phyloP scores from a whole-genome alignment of 2,329 filamentous ascomycete genomes.

The Aspergillus quadricinctus region DNA sequence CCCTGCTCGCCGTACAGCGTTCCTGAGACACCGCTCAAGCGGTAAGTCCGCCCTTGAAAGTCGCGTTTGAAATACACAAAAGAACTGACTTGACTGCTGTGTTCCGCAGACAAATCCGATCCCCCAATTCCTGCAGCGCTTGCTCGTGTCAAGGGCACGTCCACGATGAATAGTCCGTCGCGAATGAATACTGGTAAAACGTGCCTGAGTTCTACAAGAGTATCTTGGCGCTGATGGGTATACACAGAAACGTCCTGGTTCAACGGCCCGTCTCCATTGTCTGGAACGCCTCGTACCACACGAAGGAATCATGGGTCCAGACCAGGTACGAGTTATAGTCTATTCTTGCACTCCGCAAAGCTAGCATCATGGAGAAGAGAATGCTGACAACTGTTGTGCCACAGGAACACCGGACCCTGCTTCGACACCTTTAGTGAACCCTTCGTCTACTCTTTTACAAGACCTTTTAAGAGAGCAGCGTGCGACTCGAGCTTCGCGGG shows the following conservation, averaged over 20 bases:
- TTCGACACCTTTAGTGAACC: slow-evolving; percentile 33
- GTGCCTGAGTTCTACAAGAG: neutral
- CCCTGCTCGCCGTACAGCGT: slow-evolving; percentile 13
- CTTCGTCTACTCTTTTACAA: slow-evolving; percentile 37
- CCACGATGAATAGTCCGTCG: slow-evolving; percentile 29
- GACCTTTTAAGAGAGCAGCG: slow-evolving; percentile 40
- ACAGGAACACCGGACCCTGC: slow-evolving; percentile 28
- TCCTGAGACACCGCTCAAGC: slow-evolving; percentile 16
- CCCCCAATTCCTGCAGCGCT: slow-evolving; percentile 27
- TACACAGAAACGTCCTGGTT: slow-evolving; percentile 26
- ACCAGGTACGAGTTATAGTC: slow-evolving; percentile 17
- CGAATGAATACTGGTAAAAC: slow-evolving; percentile 17
- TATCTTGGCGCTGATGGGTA: slow-evolving; percentile 6
- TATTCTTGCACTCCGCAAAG: neutral
- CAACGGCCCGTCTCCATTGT: slow-evolving; percentile 25
- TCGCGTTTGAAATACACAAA: neutral
- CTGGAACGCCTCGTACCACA: slow-evolving; percentile 7
- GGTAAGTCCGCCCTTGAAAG: slow-evolving; percentile 3
- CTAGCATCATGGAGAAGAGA: neutral
- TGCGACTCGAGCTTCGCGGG: slow-evolving; percentile 32
- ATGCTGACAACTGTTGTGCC: slow-evolving; percentile 6
- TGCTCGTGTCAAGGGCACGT: slow-evolving; percentile 27
- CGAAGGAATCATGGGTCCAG: slow-evolving; percentile 20
- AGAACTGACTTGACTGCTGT: slow-evolving; percentile 13
- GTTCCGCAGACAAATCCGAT: slow-evolving; percentile 17